Base-by-base conservation (phyloP, 805 yeast genomes). In the Nakazawaea populi region DNA sequence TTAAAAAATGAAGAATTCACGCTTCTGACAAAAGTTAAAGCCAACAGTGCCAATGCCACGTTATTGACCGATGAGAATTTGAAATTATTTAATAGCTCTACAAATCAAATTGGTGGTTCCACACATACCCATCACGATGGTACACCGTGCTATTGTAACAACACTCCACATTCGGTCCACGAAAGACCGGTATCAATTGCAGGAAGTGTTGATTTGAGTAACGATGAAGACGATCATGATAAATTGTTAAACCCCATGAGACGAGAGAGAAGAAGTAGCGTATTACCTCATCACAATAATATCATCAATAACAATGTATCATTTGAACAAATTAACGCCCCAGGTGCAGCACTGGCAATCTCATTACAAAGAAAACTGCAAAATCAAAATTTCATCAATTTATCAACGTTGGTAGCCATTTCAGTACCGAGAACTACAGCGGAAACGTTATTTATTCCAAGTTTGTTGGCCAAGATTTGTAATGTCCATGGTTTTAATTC, bases 371-470 rank as follows among this genome's bases (percentile, higher is more conserved):
- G 75, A 54, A 69, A 65, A 46, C 65, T 71, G 51, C 66, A 74
- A 30, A 73, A 77, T 35, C 68, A 67, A 46, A 68, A 73, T 54
- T 71, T 74, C 43, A 59, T 74, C 44, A 76, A 75, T 57, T 61
- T 80, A 47, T 80, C 84, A 1, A 75, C 75, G 27, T 63, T 80
- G 30, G 89, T 86, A 5, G 88, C 92, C 0, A 75, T 85, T 54
- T 79, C 92, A 0, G 76, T 85, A 8, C 94, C 92, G 6, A 70
- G 94, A 60, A 78, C 87, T 14, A 86, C 92, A 0, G 91, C 85
- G 58, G 94, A 87, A 61, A 85, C 89, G 0, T 67, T 87, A 41
- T 84, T 85, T 58, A 80, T 85, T 37, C 92, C 94, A 0, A 81
- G 87, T 6, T 65, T 87, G 46, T 67, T 87, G 53, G 87, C 89